These are phyloP conservation scores for Amylocystis lapponica DNA, from an alignment of 768 basidiomycete species.

Conservation along the genomic window DNA sequence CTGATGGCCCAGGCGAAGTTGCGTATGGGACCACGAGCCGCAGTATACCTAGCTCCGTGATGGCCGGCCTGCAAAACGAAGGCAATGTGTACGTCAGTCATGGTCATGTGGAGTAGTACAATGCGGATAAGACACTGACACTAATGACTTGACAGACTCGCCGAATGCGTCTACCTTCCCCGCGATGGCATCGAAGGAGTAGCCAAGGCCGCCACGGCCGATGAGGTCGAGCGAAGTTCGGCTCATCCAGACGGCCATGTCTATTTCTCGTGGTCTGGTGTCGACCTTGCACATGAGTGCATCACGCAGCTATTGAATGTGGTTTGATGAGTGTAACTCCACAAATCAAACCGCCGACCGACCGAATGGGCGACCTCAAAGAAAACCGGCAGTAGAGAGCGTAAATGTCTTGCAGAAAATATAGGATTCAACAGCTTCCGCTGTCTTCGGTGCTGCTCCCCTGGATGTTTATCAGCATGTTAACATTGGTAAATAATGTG, in stretches of 20 bases:
- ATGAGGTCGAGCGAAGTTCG: constrained; percentile 31
- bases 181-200: constrained; percentile 29
- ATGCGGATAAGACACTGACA: constrained; percentile 16
- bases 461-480: background rate
- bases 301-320: constrained; percentile 9
- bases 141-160: constrained; percentile 19
- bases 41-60: constrained; percentile 37
- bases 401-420: constrained; percentile 18
- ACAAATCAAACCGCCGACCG: too few species aligned
- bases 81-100: background rate
- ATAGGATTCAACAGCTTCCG: constrained; percentile 19
- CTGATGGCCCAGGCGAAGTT: constrained; percentile 34
- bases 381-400: constrained; percentile 17
- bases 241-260: constrained; percentile 24
- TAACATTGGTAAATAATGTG: background rate
- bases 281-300: constrained; percentile 9
- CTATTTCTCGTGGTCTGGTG: constrained; percentile 8
- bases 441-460: constrained; percentile 17
- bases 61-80: constrained; percentile 32
- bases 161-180: constrained; percentile 16
- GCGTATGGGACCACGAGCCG: constrained; percentile 43
- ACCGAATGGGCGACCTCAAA: constrained; percentile 9
- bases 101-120: background rate
- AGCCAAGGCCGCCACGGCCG: constrained; percentile 41
- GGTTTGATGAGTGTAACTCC: background rate